Evolutionary conservation across 1,139 yeast genomes (phyloP), one percentile per base, ranked within the genome.

Genomic region (Candida mesenterica): DNA sequence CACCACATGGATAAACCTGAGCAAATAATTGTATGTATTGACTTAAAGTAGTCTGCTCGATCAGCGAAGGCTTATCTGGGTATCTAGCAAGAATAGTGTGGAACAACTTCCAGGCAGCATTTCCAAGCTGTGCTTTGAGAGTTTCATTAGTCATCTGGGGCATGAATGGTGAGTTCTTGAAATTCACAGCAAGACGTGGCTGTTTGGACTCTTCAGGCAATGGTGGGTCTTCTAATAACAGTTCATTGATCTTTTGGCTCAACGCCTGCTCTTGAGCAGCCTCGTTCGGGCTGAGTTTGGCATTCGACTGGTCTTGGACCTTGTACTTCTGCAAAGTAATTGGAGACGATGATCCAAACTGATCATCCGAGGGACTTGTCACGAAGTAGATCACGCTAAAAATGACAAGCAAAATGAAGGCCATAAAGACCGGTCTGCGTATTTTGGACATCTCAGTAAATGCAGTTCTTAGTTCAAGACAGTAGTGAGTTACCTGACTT

Each of bases 61-160:
- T 75, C 4, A 53, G 48, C 1, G 79, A 62, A 12, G 98, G 98
- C 20, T 65, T 65, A 33, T 86, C 96, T 0, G 98, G 97, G 53
- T 85, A 92, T 52, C 96, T 72, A 1, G 97, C 95, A 34, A 92
- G 68, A 23, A 90, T 81, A 0, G 97, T 92, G 60, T 92, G 98
- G 55, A 92, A 79, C 19, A 70, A 54, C 43, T 59, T 85, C 98
- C 98, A 92, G 0, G 96, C 82, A 0, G 97, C 85, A 39, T 87
- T 74, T 1, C 98, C 98, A 12, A 84, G 68, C 49, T 82, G 84
- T 0, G 87, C 88, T 48, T 75, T 76, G 36, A 75, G 58, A 1
- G 81, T 67, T 57, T 71, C 68, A 58, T 68, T 55, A 27, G 83
- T 85, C 94, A 89, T 85, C 44, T 84, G 77, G 10, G 94, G 92